A percentile compares a stretch with the other conserved stretches of the same genome.
phyloP scores from a whole-genome alignment of 805 yeast species.

The Cyberlindnera mycetangii region DNA sequence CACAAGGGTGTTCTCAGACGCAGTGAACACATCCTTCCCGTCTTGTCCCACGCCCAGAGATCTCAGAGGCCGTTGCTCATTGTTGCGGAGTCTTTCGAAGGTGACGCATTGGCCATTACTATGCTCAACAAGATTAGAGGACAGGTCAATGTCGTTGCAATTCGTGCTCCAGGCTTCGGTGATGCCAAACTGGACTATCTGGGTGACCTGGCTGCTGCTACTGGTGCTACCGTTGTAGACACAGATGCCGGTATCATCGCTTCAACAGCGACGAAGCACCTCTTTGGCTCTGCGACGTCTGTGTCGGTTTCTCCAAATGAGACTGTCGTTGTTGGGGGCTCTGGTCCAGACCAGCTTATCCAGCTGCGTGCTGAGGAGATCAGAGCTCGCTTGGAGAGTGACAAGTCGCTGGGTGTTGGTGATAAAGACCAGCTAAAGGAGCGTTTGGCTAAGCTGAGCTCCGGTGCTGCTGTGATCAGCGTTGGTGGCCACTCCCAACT shows the following conservation, averaged over 20 bases:
- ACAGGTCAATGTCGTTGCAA: constrained; percentile 96
- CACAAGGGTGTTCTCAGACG: constrained; percentile 23
- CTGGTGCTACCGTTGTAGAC: constrained; percentile 85
- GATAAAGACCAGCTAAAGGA: constrained; percentile 97
- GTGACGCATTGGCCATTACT: constrained; percentile 98
- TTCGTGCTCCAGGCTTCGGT: constrained; percentile 98
- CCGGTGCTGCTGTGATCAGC: constrained; percentile 97
- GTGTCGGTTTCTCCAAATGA: constrained; percentile 93
- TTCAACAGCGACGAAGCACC: constrained; percentile 86
- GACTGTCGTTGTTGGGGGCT: constrained; percentile 90
- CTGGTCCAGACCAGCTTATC: constrained; percentile 79
- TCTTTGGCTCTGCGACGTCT: constrained; percentile 89
- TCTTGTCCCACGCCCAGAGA: constrained; percentile 90
- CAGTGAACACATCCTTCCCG: constrained; percentile 66
- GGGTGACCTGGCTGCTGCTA: constrained; percentile 91
- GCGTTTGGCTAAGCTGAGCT: constrained; percentile 93
- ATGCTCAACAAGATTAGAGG: constrained; percentile 96
- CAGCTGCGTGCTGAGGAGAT: constrained; percentile 91
- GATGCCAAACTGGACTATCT: constrained; percentile 96
- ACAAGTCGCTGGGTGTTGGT: constrained; percentile 66
- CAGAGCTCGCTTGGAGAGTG: constrained; percentile 71
- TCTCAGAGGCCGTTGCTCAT: constrained; percentile 89
- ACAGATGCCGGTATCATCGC: constrained; percentile 96
- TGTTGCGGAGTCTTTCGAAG: constrained; percentile 94
- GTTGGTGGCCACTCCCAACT: constrained; percentile 98